These are phyloP conservation scores for Sugiyamaella americana DNA, from an alignment of 805 yeast genomes.

Conservation along the genomic window DNA sequence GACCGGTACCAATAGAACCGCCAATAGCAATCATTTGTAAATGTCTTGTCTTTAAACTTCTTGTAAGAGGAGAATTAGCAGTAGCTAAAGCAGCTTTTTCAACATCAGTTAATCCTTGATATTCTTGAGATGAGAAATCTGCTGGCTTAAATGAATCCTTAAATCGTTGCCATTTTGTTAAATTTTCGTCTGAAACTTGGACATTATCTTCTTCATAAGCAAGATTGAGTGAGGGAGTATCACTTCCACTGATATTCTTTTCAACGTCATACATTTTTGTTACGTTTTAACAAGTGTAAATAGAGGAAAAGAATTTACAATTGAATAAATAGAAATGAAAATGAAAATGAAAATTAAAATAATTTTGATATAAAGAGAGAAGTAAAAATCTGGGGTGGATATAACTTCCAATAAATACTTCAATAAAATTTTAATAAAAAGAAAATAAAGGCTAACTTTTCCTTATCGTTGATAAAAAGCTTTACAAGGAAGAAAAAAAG, in stretches of 20 bases:
- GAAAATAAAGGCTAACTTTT: no score
- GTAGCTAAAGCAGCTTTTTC: conserved; percentile 41
- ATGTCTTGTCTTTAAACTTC: conserved; percentile 49
- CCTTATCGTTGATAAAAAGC: no score
- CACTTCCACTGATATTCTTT: neutral
- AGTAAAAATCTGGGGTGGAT: no score
- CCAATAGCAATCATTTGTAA: conserved; percentile 70
- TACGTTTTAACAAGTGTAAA: neutral
- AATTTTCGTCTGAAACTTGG: conserved; percentile 1
- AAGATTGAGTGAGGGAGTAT: neutral
- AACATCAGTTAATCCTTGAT: conserved; percentile 34
- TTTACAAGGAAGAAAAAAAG: no score
- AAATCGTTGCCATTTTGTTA: conserved; percentile 27
- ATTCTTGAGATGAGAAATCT: conserved; percentile 37
- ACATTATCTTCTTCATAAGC: neutral
- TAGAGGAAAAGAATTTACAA: neutral
- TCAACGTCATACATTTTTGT: neutral
- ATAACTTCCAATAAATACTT: no score
- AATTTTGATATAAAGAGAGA: no score
- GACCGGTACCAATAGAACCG: conserved; percentile 71
- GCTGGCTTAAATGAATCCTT: conserved; percentile 39
- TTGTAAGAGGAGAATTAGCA: conserved; percentile 42
- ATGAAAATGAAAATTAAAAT: neutral
- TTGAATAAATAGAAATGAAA: neutral
- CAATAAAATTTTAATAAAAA: no score